A percentile compares a stretch with the other conserved stretches of the same genome.
phyloP scores from a whole-genome alignment of 2,329 filamentous ascomycete genomes.

The Fusarium irregulare region DNA sequence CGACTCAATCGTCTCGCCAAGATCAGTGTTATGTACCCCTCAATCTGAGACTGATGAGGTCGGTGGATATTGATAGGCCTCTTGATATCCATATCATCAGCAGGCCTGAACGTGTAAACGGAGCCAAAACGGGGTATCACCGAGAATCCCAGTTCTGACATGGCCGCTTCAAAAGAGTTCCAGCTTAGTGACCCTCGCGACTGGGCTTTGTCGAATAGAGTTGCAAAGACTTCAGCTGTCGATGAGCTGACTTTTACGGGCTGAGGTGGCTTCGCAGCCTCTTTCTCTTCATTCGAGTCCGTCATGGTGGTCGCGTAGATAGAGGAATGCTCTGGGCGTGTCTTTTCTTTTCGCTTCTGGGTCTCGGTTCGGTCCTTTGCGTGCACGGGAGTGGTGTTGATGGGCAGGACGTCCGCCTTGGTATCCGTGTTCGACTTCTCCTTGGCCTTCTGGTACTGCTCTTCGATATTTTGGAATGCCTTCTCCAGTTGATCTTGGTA shows the following conservation, averaged over 20 bases:
- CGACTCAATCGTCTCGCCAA: conserved; percentile 49
- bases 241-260: conserved; percentile 53
- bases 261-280: background rate
- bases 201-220: conserved; percentile 48
- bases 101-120: conserved; percentile 54
- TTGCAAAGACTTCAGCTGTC: conserved; percentile 54
- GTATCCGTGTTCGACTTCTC: conserved; percentile 35
- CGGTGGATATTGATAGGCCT: conserved; percentile 52
- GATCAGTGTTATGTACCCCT: conserved; percentile 47
- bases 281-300: background rate
- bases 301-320: conserved; percentile 47
- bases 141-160: conserved; percentile 56
- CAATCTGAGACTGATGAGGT: conserved; percentile 52
- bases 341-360: conserved; percentile 58
- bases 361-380: conserved; percentile 48
- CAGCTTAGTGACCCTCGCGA: conserved; percentile 50
- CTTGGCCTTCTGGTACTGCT: conserved; percentile 44
- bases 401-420: conserved; percentile 7
- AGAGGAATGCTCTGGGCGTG: conserved; percentile 53
- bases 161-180: conserved; percentile 54
- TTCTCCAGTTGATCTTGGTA: conserved; percentile 58
- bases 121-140: conserved; percentile 56
- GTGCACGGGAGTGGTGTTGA: conserved; percentile 33
- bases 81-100: conserved; percentile 41
- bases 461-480: conserved; percentile 50